Conservation (phyloP, 2,329 filamentous ascomycete genomes). For the Fusarium penzigii region DNA sequence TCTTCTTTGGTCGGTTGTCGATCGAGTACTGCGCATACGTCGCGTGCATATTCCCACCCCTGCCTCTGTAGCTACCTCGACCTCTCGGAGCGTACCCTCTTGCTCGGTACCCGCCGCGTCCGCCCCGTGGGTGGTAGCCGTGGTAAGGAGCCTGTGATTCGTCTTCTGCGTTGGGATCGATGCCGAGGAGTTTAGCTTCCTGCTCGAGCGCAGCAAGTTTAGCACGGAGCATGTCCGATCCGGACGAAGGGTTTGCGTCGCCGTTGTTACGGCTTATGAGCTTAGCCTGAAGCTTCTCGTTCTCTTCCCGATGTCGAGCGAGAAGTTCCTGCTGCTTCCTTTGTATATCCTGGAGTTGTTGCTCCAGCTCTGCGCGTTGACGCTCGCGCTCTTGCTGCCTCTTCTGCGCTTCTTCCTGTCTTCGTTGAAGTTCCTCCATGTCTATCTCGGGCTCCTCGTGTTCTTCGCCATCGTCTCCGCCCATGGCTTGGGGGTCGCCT, state of each 20-base stretch:
- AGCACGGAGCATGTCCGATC: constrained; percentile 67
- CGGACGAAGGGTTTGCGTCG: constrained; percentile 36
- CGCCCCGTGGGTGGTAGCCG: background rate
- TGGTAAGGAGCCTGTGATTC: constrained; percentile 32
- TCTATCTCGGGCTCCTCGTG: constrained; percentile 59
- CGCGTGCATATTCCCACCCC: constrained; percentile 51
- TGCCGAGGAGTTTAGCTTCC: constrained; percentile 69
- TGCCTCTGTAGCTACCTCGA: constrained; percentile 42
- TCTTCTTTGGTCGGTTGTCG: constrained; percentile 72
- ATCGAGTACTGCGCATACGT: constrained; percentile 66
- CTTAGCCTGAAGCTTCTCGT: constrained; percentile 63
- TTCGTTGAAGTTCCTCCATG: constrained; percentile 66
- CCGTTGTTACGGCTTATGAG: constrained; percentile 37
- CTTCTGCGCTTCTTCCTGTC: constrained; percentile 72
- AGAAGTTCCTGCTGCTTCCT: constrained; percentile 62
- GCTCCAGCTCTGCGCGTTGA: constrained; percentile 64
- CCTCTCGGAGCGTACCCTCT: constrained; percentile 35
- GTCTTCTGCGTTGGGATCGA: constrained; percentile 57
- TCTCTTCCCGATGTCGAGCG: constrained; percentile 65
- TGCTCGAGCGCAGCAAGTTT: constrained; percentile 73
- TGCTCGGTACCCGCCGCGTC: constrained; percentile 4
- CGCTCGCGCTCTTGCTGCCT: constrained; percentile 64
- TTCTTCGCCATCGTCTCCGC: constrained; percentile 17
- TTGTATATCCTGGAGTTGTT: constrained; percentile 64
- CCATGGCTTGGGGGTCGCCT: constrained; percentile 15